Percentiles rank a stretch among this genome's conserved stretches.
phyloP scores from a whole-genome alignment of 228 moss, liverwort and hornwort species.

The Sphagnum magellanicum region DNA sequence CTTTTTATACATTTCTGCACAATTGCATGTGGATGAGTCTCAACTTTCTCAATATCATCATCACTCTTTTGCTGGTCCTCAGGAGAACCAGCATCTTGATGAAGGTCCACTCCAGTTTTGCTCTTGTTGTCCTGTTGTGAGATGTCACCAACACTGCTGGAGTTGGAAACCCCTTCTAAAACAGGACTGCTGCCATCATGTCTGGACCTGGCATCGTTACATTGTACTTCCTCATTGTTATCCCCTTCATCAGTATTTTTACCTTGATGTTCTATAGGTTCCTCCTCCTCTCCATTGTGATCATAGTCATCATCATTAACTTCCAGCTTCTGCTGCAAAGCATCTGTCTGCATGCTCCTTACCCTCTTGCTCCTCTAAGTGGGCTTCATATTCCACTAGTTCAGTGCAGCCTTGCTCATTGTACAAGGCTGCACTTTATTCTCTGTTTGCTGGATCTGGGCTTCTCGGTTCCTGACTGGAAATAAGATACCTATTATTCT shows the following conservation, averaged over 20 bases:
- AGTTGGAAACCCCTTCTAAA: constrained; percentile 9
- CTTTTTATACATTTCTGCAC: not conserved
- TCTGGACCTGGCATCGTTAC: constrained; percentile 5
- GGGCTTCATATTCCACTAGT: constrained; percentile 36
- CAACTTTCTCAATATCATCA: not conserved
- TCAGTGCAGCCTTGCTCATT: constrained; percentile 36
- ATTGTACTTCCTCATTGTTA: constrained; percentile 17
- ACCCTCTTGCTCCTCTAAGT: constrained; percentile 17
- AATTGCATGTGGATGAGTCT: too few relatives aligned
- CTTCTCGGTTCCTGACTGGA: not conserved
- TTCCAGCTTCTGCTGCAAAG: not conserved
- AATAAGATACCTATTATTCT: not conserved
- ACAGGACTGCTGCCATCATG: constrained; percentile 1
- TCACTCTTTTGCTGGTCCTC: not conserved
- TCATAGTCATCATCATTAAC: constrained; percentile 45
- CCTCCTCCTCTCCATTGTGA: constrained; percentile 27
- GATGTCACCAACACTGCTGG: too few relatives aligned
- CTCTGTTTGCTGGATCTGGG: constrained; percentile 21
- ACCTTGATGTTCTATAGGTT: constrained; percentile 3
- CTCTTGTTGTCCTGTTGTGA: not conserved
- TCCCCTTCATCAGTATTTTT: constrained; percentile 10
- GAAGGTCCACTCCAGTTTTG: constrained; percentile 9
- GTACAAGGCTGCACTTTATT: constrained; percentile 33
- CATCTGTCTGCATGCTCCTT: constrained; percentile 13
- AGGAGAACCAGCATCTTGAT: not conserved